A percentile compares a stretch with the other conserved stretches of the same genome.
Conservation (phyloP, 805 yeast genomes). For the Yamadazyma scolyti region DNA sequence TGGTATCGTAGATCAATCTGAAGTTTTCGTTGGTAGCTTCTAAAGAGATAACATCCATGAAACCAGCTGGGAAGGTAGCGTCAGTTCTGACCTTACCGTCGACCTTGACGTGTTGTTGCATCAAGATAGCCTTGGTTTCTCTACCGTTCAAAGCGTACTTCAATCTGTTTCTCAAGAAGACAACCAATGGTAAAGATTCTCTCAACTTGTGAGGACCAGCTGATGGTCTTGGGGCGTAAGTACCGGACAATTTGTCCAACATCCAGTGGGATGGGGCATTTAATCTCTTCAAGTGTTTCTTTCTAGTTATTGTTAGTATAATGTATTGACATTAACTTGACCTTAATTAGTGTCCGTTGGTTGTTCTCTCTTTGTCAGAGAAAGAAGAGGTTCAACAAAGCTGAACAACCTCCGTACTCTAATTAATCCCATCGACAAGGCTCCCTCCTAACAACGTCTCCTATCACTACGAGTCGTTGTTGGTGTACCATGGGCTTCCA, state of each 20-base stretch:
- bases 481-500: conserved; percentile 9
- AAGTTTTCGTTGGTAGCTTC: conserved; percentile 99
- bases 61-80: conserved; percentile 98
- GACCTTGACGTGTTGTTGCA: conserved; percentile 98
- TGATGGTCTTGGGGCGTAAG: conserved; percentile 99
- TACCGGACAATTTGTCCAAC: conserved; percentile 99
- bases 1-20: conserved; percentile 97
- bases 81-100: conserved; percentile 99
- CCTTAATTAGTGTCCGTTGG: conserved; percentile 4
- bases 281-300: conserved; percentile 98
- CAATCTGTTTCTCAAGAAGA: conserved; percentile 96
- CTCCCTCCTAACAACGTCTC: conserved; percentile 43
- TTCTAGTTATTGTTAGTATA: conserved; percentile 43
- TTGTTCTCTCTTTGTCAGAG: too few species aligned
- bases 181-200: conserved; percentile 95
- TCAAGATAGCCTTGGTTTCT: conserved; percentile 96
- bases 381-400: too few species aligned
- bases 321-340: background rate
- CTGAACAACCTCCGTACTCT: conserved; percentile 3
- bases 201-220: conserved; percentile 99
- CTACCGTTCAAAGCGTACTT: conserved; percentile 99
- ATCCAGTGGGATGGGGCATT: conserved; percentile 99
- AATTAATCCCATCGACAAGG: conserved; percentile 44
- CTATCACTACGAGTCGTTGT: conserved; percentile 1
- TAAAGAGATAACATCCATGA: conserved; percentile 97